Base-by-base conservation (phyloP, 2,329 filamentous ascomycete genomes). In the Phaeoacremonium minimum region DNA sequence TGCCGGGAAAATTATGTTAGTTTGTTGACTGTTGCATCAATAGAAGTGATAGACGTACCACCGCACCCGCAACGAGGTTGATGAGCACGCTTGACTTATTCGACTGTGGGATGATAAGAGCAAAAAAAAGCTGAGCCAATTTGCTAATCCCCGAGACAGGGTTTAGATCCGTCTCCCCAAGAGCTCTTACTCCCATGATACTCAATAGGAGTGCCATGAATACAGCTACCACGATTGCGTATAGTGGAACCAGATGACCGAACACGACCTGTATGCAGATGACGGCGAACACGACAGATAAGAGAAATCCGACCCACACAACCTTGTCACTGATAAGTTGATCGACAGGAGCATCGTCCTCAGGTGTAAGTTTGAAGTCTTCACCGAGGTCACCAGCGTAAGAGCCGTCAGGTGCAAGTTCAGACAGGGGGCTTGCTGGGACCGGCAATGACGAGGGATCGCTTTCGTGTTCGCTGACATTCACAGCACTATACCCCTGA, bases 141-240 rank as follows among this genome's bases (percentile, higher is more conserved):
- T 98, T 98, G 56, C 85, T 91, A 60, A 97, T 98, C 20, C 93
- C 93, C 2, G 87, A 95, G 3, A 97, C 93, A 0, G 93, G 93
- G 55, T 97, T 97, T 8, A 98, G 72, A 52, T 98, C 93, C 5
- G 93, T 97, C 67, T 97, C 79, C 8, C 80, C 80, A 0, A 85
- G 61, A 1, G 81, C 80, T 19, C 81, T 64, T 9, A 85, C 81
- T 4, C 80, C 81, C 79, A 85, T 85, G 36, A 93, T 83, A 38
- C 85, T 26, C 14, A 80, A 73, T 2, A 90, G 49, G 16, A 98
- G 77, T 0, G 93, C 88, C 58, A 97, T 83, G 18, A 94, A 57
- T 6, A 95, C 91, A 4, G 94, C 85, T 11, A 83, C 74, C 36
- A 90, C 64, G 11, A 81, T 90, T 4, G 86, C 80, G 43, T 83